A percentile compares a stretch with the other conserved stretches of the same genome.
These are phyloP conservation scores for Chondrus crispus DNA, from an alignment of 23 red algal genomes.

Conservation along the genomic window DNA sequence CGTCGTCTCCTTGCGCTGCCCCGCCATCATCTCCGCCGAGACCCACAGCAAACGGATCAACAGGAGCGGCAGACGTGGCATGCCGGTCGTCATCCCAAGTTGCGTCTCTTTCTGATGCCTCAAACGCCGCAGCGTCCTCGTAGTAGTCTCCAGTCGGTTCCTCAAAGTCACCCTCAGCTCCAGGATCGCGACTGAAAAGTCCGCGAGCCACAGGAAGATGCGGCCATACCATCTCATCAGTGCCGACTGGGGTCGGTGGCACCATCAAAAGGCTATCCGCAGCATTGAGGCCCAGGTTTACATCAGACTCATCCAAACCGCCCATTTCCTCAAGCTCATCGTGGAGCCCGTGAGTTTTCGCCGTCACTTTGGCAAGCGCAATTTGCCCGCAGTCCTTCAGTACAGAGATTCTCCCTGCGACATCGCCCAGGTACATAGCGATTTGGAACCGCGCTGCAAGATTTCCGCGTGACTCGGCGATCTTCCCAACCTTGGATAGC, in stretches of 20 bases:
- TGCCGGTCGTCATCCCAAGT: slow-evolving; percentile 54
- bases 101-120: slow-evolving; percentile 65
- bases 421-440: slow-evolving; percentile 81
- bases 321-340: slow-evolving; percentile 66
- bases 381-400: slow-evolving; percentile 80
- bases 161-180: slow-evolving; percentile 75
- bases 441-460: slow-evolving; percentile 88
- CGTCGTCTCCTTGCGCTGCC: slow-evolving; percentile 58
- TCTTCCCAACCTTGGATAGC: slow-evolving; percentile 77
- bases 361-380: slow-evolving; percentile 72
- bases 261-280: slow-evolving; percentile 49
- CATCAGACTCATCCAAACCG: slow-evolving; percentile 33
- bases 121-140: slow-evolving; percentile 90
- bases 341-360: slow-evolving; percentile 54
- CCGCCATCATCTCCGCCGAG: slow-evolving; percentile 25
- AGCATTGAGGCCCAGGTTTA: not conserved
- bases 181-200: slow-evolving; percentile 75
- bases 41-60: slow-evolving; percentile 81
- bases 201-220: slow-evolving; percentile 65
- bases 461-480: slow-evolving; percentile 81
- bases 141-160: slow-evolving; percentile 88
- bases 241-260: slow-evolving; percentile 60
- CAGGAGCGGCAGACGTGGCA: slow-evolving; percentile 21
- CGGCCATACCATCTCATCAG: slow-evolving; percentile 67
- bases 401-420: slow-evolving; percentile 52